Base-by-base conservation (phyloP, 1,284 basidiomycete genomes). In the Fomitiporia mediterranea region DNA sequence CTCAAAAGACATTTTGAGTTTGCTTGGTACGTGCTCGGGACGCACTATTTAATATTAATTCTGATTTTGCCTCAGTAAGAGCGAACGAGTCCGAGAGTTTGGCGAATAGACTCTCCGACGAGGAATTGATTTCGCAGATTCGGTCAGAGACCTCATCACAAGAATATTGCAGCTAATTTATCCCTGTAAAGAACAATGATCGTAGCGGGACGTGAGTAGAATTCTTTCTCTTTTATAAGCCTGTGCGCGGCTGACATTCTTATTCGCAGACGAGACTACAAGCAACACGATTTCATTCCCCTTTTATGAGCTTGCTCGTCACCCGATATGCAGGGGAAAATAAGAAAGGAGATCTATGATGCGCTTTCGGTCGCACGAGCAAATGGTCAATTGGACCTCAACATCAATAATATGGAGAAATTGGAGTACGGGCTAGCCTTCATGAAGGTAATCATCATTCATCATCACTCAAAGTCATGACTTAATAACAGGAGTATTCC, bases 371-470 rank as follows among this genome's bases (percentile, higher is more conserved):
- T 62, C 8, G 69, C 72, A 27, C 62, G 65, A 34, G 70, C 64
- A 25, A 69, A 70, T 11, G 72, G 72, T 34, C 68, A 63, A 39
- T 61, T 67, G 32, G 71, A 75, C 56, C 72, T 77, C 52, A 71
- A 70, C 21, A 68, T 72, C 17, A 63, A 62, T 47, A 74, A 77
- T 63, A 63, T 75, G 37, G 76, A 77, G 28, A 66, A 66, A 25
- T 77, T 79, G 76, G 61, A 68, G 7, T 77, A 75, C 60, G 64
- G 75, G 23, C 62, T 66, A 28, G 76, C 76, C 25, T 72, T 79
- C 38, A 69, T 77, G 37, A 78, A 79, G 68, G 76, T 74, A 49
- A 27, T 19, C 37, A 5, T n/a, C 17, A 34, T 28, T 25, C 15
- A 15, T 34, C 40, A 15, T 23, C 32, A 4, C n/a, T n/a, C n/a